Evolutionary conservation across 148 eudicot species (phyloP).

Genomic region (Fagopyrum esculentum): DNA sequence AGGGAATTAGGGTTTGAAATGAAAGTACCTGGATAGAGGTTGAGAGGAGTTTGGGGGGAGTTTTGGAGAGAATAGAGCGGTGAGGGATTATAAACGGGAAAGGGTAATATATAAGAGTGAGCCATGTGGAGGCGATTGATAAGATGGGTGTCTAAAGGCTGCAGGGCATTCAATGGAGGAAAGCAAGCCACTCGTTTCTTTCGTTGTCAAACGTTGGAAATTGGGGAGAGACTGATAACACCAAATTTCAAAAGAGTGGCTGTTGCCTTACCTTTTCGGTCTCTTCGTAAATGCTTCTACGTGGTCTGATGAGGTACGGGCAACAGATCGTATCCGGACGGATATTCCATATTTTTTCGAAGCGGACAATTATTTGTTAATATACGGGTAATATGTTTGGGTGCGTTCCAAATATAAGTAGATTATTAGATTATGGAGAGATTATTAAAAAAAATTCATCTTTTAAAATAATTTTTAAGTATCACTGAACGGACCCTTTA

Average conservation of each 20-base stretch:
- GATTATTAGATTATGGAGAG: too few species aligned
- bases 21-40: not conserved
- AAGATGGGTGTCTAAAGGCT: not conserved
- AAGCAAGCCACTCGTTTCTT: not conserved
- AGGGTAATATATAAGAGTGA: not conserved
- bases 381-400: too few species aligned
- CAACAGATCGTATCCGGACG: too few species aligned
- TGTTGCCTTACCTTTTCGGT: not conserved
- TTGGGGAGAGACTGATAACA: not conserved
- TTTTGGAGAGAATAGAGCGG: not conserved
- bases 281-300: not conserved
- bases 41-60: not conserved
- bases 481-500: too few species aligned
- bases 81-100: not conserved
- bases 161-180: not conserved
- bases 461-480: too few species aligned
- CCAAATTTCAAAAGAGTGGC: not conserved
- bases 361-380: too few species aligned
- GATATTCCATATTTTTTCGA: too few species aligned
- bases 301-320: too few species aligned
- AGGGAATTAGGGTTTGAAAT: not conserved
- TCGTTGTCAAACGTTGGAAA: constrained; percentile 2
- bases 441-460: too few species aligned
- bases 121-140: not conserved
- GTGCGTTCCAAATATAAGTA: too few species aligned